Conservation (phyloP, 2,329 filamentous ascomycete species). For the Colletotrichum salicis region DNA sequence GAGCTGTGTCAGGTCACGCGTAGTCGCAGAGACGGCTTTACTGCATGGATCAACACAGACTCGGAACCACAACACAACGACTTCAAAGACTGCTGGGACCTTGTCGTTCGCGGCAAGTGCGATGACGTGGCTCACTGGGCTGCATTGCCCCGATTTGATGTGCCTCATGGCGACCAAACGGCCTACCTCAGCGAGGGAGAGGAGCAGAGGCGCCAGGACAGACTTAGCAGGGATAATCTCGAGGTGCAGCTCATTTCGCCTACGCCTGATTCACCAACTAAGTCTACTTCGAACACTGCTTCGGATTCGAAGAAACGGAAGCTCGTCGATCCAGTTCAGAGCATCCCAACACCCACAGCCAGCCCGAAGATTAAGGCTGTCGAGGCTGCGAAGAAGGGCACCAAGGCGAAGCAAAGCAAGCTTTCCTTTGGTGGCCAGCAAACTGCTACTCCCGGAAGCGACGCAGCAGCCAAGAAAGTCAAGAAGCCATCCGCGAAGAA, state of each 20-base stretch:
- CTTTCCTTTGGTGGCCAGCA: slow-evolving; percentile 53
- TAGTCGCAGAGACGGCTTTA: slow-evolving; percentile 82
- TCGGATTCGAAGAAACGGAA: slow-evolving; percentile 52
- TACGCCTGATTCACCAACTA: slow-evolving; percentile 38
- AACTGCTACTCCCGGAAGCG: slow-evolving; percentile 36
- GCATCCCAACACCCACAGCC: slow-evolving; percentile 67
- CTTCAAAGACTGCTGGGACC: slow-evolving; percentile 92
- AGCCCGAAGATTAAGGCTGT: slow-evolving; percentile 62
- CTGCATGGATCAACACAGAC: slow-evolving; percentile 95
- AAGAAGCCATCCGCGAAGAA: slow-evolving; percentile 43
- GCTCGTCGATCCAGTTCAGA: slow-evolving; percentile 54
- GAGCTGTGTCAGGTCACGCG: slow-evolving; percentile 92
- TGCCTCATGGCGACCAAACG: slow-evolving; percentile 62
- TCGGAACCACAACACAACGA: slow-evolving; percentile 83
- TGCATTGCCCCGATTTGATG: slow-evolving; percentile 69
- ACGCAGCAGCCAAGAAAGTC: slow-evolving; percentile 42
- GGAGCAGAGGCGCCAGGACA: slow-evolving; percentile 49
- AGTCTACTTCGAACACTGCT: slow-evolving; percentile 42
- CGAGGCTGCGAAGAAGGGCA: slow-evolving; percentile 51
- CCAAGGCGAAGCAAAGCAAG: slow-evolving; percentile 62
- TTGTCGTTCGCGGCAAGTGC: slow-evolving; percentile 86
- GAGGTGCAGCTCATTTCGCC: slow-evolving; percentile 52
- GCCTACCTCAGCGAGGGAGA: slow-evolving; percentile 58
- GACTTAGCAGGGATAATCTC: slow-evolving; percentile 50
- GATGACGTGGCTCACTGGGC: slow-evolving; percentile 86